Percentiles rank a stretch among this genome's conserved stretches.
These are phyloP conservation scores for Protea cynaroides DNA, from an alignment of 164 flowering plant species.

Conservation along the genomic window DNA sequence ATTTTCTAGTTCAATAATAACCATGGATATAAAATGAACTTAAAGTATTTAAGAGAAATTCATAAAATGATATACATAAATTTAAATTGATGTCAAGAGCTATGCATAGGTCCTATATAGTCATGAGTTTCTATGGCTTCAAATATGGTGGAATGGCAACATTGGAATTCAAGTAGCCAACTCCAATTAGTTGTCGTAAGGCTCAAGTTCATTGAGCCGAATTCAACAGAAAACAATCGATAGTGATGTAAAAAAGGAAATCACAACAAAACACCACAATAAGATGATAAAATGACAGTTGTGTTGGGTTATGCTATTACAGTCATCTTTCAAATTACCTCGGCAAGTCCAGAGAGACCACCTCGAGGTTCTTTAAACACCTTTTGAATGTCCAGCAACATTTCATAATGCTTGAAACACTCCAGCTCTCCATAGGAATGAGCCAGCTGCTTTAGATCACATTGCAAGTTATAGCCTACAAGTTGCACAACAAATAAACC, in stretches of 20 bases:
- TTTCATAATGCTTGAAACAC: conserved; percentile 84
- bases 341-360: conserved; percentile 87
- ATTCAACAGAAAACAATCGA: too few relatives aligned
- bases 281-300: too few relatives aligned
- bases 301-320: too few relatives aligned
- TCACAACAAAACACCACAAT: too few relatives aligned
- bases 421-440: conserved; percentile 62
- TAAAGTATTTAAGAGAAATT: too few relatives aligned
- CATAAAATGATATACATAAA: not conserved
- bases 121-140: too few relatives aligned
- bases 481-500: conserved; percentile 12
- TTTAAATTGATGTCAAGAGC: not conserved
- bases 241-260: too few relatives aligned
- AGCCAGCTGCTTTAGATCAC: conserved; percentile 74
- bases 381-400: conserved; percentile 87
- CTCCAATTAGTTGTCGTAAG: too few relatives aligned
- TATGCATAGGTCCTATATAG: too few relatives aligned
- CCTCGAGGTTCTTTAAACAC: conserved; percentile 73
- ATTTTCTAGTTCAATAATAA: conserved; percentile 47
- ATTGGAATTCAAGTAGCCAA: too few relatives aligned
- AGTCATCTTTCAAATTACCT: conserved; percentile 33
- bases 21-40: not conserved
- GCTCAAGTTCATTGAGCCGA: too few relatives aligned
- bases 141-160: too few relatives aligned
- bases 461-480: conserved; percentile 84